These are phyloP conservation scores for Penicillium sp. DNA, from an alignment of 2,329 filamentous ascomycete genomes.

Conservation along the genomic window DNA sequence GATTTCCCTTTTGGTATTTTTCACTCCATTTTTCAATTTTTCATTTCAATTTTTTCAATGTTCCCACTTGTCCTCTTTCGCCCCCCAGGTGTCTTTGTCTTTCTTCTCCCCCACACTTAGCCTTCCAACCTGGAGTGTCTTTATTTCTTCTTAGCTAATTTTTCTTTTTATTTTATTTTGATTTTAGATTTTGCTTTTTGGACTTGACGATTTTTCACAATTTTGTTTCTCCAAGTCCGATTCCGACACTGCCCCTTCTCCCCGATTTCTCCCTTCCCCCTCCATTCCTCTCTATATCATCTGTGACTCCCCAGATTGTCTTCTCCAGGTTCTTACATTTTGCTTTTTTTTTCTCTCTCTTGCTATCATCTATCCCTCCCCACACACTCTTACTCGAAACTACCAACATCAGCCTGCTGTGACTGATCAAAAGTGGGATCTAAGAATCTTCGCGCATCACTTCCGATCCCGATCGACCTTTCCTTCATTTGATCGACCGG, in stretches of 20 bases:
- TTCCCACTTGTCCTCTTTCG: slow-evolving; percentile 23
- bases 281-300: slow-evolving; percentile 29
- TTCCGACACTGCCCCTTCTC: slow-evolving; percentile 23
- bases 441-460: neutral
- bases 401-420: neutral
- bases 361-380: neutral
- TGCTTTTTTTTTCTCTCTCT: slow-evolving; percentile 1
- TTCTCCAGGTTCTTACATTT: slow-evolving; percentile 24
- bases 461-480: slow-evolving; percentile 4
- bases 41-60: neutral
- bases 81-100: slow-evolving; percentile 19
- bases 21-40: too few relatives aligned
- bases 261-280: slow-evolving; percentile 30
- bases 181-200: slow-evolving; percentile 27
- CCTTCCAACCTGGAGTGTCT: slow-evolving; percentile 8
- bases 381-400: neutral
- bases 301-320: slow-evolving; percentile 29
- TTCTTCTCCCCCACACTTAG: slow-evolving; percentile 32
- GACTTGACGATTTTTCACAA: slow-evolving; percentile 12
- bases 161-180: slow-evolving; percentile 22
- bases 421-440: neutral
- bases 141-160: slow-evolving; percentile 12
- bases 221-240: slow-evolving; percentile 19
- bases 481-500: slow-evolving; percentile 26
- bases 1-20: slow-evolving; percentile 19